These are phyloP conservation scores for Chloropicon primus DNA, from an alignment of 139 green algal species.

Conservation along the genomic window DNA sequence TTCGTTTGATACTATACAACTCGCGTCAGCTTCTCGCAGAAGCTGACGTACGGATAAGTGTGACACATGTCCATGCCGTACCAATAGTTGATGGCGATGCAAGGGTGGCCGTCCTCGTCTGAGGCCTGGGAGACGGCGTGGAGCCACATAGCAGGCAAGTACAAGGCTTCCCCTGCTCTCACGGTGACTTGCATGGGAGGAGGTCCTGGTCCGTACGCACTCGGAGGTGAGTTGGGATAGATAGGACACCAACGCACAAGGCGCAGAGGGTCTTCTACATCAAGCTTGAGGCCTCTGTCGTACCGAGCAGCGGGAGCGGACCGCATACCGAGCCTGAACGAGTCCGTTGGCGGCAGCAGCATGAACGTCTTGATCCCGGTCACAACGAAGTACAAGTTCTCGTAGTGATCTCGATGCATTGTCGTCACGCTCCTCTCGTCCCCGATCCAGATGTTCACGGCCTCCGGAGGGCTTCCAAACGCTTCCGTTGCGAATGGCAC, in stretches of 20 bases:
- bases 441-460: neutral
- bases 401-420: neutral
- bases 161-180: neutral
- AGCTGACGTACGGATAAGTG: neutral
- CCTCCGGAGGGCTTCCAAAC: neutral
- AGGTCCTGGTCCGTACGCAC: neutral
- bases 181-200: neutral
- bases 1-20: too few species aligned
- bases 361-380: neutral
- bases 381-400: neutral
- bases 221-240: neutral
- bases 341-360: neutral
- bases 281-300: neutral
- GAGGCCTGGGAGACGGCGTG: neutral
- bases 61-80: neutral
- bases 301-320: neutral
- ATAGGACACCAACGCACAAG: neutral
- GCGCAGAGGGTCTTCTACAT: neutral
- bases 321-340: neutral
- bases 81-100: neutral
- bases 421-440: neutral
- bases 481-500: neutral
- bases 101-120: neutral
- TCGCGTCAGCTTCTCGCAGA: neutral
- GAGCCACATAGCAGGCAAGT: neutral